Percentiles rank a stretch among this genome's conserved stretches.
Evolutionary conservation across 768 basidiomycete genomes (phyloP).

Genomic region (Tubosaeta brunneosetosa): DNA sequence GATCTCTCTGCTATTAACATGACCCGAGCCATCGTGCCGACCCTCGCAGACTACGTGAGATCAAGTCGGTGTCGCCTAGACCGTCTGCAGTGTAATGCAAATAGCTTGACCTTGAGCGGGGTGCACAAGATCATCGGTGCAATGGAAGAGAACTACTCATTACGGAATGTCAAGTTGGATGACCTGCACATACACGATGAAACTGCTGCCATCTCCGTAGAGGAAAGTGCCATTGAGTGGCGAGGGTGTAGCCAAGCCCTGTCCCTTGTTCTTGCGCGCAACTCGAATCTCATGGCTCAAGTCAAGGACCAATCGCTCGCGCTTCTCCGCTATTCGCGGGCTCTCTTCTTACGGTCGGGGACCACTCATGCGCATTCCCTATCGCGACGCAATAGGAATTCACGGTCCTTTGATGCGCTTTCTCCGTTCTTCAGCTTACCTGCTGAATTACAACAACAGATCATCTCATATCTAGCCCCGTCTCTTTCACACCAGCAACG

Average conservation of each 20-base stretch:
- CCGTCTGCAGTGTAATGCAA: slow-evolving; percentile 52
- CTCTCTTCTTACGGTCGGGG: slow-evolving; percentile 41
- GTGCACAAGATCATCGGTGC: slow-evolving; percentile 43
- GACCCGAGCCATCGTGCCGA: slow-evolving; percentile 37
- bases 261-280: slow-evolving; percentile 37
- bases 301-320: slow-evolving; percentile 44
- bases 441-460: slow-evolving; percentile 51
- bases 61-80: slow-evolving; percentile 48
- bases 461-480: slow-evolving; percentile 56
- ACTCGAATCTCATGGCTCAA: slow-evolving; percentile 35
- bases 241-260: slow-evolving; percentile 34
- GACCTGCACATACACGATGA: slow-evolving; percentile 35
- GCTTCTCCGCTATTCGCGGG: slow-evolving; percentile 48
- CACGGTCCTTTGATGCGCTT: slow-evolving; percentile 2
- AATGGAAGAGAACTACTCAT: slow-evolving; percentile 44
- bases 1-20: slow-evolving; percentile 51
- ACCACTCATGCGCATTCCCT: slow-evolving; percentile 3
- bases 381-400: slow-evolving; percentile 5
- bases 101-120: slow-evolving; percentile 44
- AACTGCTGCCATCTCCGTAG: slow-evolving; percentile 22
- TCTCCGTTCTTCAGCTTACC: slow-evolving; percentile 44
- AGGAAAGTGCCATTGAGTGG: slow-evolving; percentile 22
- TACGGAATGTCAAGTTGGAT: slow-evolving; percentile 47
- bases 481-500: slow-evolving; percentile 52
- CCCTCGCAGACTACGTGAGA: slow-evolving; percentile 45